These are phyloP conservation scores for Corchorus olitorius DNA, from an alignment of 345 rosid species.

Conservation along the genomic window DNA sequence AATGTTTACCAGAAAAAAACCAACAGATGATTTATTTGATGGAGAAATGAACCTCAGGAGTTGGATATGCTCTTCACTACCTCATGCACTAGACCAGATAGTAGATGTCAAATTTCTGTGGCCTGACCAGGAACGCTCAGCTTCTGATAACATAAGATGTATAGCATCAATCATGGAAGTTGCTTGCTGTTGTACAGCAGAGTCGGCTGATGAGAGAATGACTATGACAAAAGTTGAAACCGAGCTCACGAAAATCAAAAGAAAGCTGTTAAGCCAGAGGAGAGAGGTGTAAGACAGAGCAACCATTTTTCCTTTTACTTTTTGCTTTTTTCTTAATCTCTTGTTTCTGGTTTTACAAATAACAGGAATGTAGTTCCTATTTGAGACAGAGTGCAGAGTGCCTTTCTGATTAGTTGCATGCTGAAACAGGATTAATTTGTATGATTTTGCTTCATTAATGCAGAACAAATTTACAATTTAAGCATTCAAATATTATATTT, in stretches of 20 bases:
- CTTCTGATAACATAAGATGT: neutral
- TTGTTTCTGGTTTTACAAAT: neutral
- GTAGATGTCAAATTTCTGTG: neutral
- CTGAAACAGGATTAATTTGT: neutral
- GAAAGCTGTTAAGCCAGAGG: neutral
- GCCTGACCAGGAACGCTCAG: neutral
- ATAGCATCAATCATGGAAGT: neutral
- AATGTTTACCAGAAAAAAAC: neutral
- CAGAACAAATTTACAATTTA: neutral
- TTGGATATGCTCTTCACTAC: neutral
- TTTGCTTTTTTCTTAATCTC: too few relatives aligned
- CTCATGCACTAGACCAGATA: neutral
- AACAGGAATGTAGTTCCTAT: neutral
- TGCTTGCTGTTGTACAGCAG: neutral
- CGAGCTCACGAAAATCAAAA: neutral
- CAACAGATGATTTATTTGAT: neutral
- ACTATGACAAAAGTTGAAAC: slow-evolving; percentile 1
- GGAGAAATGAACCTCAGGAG: neutral
- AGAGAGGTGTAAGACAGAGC: neutral
- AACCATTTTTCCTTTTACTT: neutral
- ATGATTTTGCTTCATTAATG: neutral
- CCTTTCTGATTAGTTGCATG: neutral
- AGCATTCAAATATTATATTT: too few relatives aligned
- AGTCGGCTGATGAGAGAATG: slow-evolving; percentile 1
- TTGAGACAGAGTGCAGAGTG: neutral